These are phyloP conservation scores for Hevea brasiliensis DNA, from an alignment of 345 rosid species.

Conservation along the genomic window DNA sequence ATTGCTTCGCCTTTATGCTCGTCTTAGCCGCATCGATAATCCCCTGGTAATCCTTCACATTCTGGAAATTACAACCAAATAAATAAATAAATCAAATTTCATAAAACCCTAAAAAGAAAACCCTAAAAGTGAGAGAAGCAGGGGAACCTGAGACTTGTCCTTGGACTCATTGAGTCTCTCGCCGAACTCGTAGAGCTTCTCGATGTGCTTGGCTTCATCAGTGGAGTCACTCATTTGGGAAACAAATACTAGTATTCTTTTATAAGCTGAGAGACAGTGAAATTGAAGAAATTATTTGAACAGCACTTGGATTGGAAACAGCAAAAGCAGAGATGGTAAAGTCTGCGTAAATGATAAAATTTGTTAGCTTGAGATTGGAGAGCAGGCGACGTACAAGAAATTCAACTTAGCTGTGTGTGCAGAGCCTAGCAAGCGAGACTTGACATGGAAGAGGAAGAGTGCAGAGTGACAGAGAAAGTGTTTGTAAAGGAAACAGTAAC, in stretches of 20 bases:
- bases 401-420: too few relatives aligned
- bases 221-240: slow-evolving; percentile 58
- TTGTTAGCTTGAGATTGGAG: background rate
- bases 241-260: background rate
- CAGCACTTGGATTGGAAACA: background rate
- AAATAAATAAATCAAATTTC: background rate
- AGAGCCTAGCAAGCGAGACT: background rate
- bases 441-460: background rate
- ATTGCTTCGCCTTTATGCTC: slow-evolving; percentile 82
- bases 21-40: slow-evolving; percentile 74
- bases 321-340: background rate
- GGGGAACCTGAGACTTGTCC: slow-evolving; percentile 84
- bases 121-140: slow-evolving; percentile 21
- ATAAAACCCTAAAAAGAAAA: too few relatives aligned
- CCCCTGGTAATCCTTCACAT: slow-evolving; percentile 83
- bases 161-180: slow-evolving; percentile 91
- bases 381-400: background rate
- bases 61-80: slow-evolving; percentile 36
- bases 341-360: background rate
- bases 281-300: slow-evolving; percentile 7
- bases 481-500: background rate
- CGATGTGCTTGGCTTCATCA: slow-evolving; percentile 76
- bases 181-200: slow-evolving; percentile 95
- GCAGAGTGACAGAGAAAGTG: background rate
- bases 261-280: background rate